These are phyloP conservation scores for Rhododendron williamsianum DNA, from an alignment of 148 eudicot species.

Conservation along the genomic window DNA sequence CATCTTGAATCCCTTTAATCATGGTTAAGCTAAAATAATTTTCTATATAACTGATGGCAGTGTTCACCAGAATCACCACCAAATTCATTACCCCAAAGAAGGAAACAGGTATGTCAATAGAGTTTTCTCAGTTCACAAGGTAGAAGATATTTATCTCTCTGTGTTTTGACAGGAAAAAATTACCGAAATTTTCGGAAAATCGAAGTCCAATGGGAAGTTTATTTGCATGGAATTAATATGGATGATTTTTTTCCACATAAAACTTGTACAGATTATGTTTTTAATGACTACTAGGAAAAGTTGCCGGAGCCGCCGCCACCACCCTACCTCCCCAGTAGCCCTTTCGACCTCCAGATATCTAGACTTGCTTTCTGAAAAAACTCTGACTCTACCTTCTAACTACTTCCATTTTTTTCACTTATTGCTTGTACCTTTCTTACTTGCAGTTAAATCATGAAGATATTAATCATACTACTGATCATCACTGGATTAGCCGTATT, in stretches of 20 bases:
- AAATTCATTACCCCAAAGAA: background rate
- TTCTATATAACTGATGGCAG: background rate
- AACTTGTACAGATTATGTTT: background rate
- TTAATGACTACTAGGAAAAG: background rate
- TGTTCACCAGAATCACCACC: background rate
- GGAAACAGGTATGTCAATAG: background rate
- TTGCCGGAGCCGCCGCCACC: background rate
- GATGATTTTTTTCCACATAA: background rate
- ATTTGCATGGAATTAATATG: background rate
- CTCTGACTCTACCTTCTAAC: background rate
- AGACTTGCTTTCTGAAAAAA: background rate
- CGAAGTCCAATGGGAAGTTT: background rate
- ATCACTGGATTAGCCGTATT: background rate
- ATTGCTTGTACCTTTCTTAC: background rate
- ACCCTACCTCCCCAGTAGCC: background rate
- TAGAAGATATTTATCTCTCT: background rate
- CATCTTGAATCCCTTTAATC: background rate
- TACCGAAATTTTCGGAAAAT: background rate
- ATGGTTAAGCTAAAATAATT: background rate
- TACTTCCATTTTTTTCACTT: background rate
- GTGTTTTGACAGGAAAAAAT: background rate
- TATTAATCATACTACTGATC: background rate
- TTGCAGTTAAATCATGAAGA: background rate
- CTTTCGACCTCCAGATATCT: background rate
- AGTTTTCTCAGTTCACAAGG: background rate